A percentile compares a stretch with the other conserved stretches of the same genome.
These are phyloP conservation scores for Peltaster fructicola DNA, from an alignment of 2,329 filamentous ascomycete genomes.

Conservation along the genomic window DNA sequence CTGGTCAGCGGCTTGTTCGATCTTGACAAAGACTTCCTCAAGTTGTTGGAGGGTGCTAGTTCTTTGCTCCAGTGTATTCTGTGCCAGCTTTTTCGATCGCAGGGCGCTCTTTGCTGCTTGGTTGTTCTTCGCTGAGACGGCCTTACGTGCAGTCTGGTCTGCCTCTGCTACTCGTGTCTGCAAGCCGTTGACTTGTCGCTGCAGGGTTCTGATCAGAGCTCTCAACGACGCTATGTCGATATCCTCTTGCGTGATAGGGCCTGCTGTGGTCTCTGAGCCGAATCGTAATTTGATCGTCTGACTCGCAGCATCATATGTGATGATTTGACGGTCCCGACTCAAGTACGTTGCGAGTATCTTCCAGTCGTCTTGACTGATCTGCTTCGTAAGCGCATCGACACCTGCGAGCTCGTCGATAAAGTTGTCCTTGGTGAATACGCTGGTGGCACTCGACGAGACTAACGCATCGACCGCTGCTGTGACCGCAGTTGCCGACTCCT, in stretches of 20 bases:
- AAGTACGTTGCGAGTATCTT: conserved; percentile 28
- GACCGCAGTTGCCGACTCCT: conserved; percentile 25
- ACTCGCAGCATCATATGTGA: conserved; percentile 12
- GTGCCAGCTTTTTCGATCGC: conserved; percentile 65
- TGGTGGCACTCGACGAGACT: too few relatives aligned
- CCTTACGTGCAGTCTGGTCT: conserved; percentile 44
- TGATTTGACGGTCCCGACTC: conserved; percentile 32
- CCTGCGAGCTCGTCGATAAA: too few relatives aligned
- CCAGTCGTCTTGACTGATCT: too few relatives aligned
- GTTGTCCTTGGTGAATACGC: too few relatives aligned
- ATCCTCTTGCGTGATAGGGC: conserved; percentile 58
- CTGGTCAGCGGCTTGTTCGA: conserved; percentile 73
- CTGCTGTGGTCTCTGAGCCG: conserved; percentile 25
- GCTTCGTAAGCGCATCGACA: too few relatives aligned
- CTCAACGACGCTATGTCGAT: conserved; percentile 63
- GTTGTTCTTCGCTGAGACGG: conserved; percentile 55
- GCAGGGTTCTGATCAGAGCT: conserved; percentile 51
- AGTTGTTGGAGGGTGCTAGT: conserved; percentile 61
- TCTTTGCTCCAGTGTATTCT: conserved; percentile 53
- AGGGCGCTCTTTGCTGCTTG: conserved; percentile 61
- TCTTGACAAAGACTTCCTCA: conserved; percentile 64
- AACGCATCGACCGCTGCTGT: too few relatives aligned
- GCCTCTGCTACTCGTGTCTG: conserved; percentile 33
- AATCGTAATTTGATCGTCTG: conserved; percentile 58
- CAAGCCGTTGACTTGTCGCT: conserved; percentile 48